Evolutionary conservation across 2,329 filamentous ascomycete species (phyloP), one percentile per base, ranked within the genome.

Genomic region (Ceratocystis colombiana): DNA sequence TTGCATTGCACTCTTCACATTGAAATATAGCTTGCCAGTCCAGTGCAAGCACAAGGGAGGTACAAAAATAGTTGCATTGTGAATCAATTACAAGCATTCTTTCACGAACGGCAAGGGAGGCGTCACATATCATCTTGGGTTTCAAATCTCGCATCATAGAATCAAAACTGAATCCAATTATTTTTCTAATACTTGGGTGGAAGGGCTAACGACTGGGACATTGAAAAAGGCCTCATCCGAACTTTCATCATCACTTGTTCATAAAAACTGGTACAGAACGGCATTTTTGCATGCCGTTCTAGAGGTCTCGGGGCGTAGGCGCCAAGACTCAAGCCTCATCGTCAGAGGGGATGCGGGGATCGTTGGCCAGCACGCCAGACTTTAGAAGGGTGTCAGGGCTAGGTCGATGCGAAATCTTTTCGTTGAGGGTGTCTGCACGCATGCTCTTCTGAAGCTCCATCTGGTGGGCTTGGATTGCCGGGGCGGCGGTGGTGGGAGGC

Each of bases 401-500:
- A 1, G 92, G 92, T 22, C 92, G 83, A 71, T 87, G 82, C 72
- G 88, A 83, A 69, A 96, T 85, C 75, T 92, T 92, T 73, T 95
- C 90, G 75, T 96, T 94, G 69, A 96, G 81, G 66, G 82, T 88
- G 75, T 96, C 89, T 68, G 86, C 88, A 15, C 88, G 84, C 91
- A 96, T 96, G 75, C 90, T 87, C 74, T 87, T 90, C 75, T 91
- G 84, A 50, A 96, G 85, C 76, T 91, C 85, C 53, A 96, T 85
- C 75, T 94, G 90, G 69, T 90, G 85, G 66, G 87, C 90, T 73
- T 88, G 86, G 65, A 96, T 79, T 1, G 87, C 83, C 0, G 92
- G 91, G 0, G 91, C 90, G 20, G 88, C 90, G 64, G 76, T 87
- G 41, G 88, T 88, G 66, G 86, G 84, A 30, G 89, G 89, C 30